These are phyloP conservation scores for Aureobasidium sp. DNA, from an alignment of 2,329 filamentous ascomycete genomes.

Conservation along the genomic window DNA sequence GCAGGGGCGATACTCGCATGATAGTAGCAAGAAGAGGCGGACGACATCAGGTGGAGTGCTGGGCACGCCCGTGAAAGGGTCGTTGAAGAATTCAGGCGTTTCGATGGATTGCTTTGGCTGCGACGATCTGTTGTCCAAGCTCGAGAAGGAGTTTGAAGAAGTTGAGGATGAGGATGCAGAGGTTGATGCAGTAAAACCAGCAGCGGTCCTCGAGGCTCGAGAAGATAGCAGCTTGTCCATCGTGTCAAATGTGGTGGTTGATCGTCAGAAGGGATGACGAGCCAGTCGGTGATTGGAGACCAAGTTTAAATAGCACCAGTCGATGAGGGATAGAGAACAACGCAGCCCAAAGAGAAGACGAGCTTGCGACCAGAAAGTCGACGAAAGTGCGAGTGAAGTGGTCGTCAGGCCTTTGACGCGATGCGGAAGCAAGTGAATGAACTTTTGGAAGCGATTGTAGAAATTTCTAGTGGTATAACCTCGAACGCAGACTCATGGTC, in stretches of 20 bases:
- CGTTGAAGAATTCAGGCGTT: neutral
- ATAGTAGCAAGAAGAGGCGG: neutral
- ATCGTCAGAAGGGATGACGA: neutral
- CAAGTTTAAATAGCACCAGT: neutral
- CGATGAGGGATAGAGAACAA: neutral
- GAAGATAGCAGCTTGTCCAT: neutral
- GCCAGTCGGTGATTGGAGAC: neutral
- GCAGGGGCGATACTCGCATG: neutral
- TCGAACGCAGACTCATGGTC: neutral
- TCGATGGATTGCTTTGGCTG: neutral
- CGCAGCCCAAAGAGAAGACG: too few relatives aligned
- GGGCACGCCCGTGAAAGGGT: slow-evolving; percentile 1
- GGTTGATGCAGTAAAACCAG: neutral
- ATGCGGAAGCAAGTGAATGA: neutral
- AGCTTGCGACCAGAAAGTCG: neutral
- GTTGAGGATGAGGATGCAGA: neutral
- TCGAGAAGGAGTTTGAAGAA: neutral
- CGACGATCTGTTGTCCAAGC: neutral
- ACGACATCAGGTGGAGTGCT: neutral
- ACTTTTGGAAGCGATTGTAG: neutral
- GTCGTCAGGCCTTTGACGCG: neutral
- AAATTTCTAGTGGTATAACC: neutral
- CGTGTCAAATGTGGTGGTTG: neutral
- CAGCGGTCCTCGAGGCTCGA: neutral
- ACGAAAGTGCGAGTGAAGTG: neutral